These are phyloP conservation scores for Fraxinus anomala DNA, from an alignment of 257 asterid genomes.

Conservation along the genomic window DNA sequence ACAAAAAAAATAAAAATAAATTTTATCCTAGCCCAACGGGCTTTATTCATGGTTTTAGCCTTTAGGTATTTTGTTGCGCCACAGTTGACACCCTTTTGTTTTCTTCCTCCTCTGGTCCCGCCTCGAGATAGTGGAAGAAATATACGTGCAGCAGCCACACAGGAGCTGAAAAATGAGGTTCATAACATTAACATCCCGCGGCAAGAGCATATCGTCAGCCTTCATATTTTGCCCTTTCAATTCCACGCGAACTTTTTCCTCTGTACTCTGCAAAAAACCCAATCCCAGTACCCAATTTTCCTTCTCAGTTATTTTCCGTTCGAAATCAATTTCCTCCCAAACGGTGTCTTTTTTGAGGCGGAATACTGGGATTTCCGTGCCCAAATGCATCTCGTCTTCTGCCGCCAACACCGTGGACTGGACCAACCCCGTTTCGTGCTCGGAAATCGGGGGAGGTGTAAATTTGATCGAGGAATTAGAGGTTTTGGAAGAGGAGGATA, in stretches of 20 bases:
- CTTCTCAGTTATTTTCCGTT: constrained; percentile 23
- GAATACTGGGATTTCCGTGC: constrained; percentile 31
- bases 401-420: constrained; percentile 45
- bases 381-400: constrained; percentile 55
- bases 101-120: not conserved
- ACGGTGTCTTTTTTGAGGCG: constrained; percentile 29
- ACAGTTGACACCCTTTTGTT: not conserved
- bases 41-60: too few species aligned
- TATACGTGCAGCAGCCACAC: not conserved
- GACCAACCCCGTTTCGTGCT: constrained; percentile 46
- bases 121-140: too few species aligned
- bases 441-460: constrained; percentile 36
- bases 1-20: too few species aligned
- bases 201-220: not conserved
- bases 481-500: constrained; percentile 37
- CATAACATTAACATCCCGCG: not conserved
- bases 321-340: constrained; percentile 7
- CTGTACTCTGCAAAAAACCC: constrained; percentile 5
- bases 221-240: not conserved
- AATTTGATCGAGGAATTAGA: constrained; percentile 25
- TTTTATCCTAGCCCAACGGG: too few species aligned
- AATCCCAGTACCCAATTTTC: not conserved
- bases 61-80: too few species aligned
- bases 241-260: not conserved
- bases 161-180: not conserved